phyloP scores from a whole-genome alignment of 306 rosid species.

The Ormosia semicastrata region DNA sequence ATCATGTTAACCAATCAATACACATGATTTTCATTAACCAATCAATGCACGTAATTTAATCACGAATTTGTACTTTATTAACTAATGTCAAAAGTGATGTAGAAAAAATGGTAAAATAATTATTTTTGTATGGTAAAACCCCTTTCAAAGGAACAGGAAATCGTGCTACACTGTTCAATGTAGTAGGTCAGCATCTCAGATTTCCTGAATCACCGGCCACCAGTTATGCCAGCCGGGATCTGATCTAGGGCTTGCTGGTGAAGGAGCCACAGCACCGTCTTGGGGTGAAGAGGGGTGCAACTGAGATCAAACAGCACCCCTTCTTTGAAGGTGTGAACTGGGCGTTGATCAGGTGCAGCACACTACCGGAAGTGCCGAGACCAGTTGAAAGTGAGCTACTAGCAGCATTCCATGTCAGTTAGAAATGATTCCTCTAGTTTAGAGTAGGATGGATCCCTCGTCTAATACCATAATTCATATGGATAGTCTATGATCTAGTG shows the following conservation, averaged over 20 bases:
- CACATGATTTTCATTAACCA: too few relatives aligned
- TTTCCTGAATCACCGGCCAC: conserved; percentile 83
- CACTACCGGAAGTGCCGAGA: conserved; percentile 94
- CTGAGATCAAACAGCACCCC: conserved; percentile 92
- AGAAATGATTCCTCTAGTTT: conserved; percentile 27
- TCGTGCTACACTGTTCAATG: conserved; percentile 91
- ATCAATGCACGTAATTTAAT: too few relatives aligned
- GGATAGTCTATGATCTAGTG: conserved; percentile 21
- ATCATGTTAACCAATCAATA: too few relatives aligned
- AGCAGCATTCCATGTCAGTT: conserved; percentile 36
- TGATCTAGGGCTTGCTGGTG: conserved; percentile 75
- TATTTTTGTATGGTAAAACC: conserved; percentile 49
- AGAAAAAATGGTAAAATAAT: too few relatives aligned
- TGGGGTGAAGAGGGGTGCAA: conserved; percentile 90
- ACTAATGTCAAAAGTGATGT: too few relatives aligned
- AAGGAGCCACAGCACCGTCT: conserved; percentile 93
- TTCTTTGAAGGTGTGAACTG: conserved; percentile 95
- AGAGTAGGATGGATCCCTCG: conserved; percentile 23
- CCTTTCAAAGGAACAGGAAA: conserved; percentile 79
- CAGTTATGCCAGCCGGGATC: conserved; percentile 78
- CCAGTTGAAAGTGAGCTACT: conserved; percentile 62
- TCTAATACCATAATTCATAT: conserved; percentile 16
- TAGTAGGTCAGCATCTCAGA: conserved; percentile 86
- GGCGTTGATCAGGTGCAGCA: conserved; percentile 91
- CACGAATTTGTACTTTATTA: too few relatives aligned